Base-by-base conservation (phyloP, 805 yeast genomes). In the Zygoascus tannicola region DNA sequence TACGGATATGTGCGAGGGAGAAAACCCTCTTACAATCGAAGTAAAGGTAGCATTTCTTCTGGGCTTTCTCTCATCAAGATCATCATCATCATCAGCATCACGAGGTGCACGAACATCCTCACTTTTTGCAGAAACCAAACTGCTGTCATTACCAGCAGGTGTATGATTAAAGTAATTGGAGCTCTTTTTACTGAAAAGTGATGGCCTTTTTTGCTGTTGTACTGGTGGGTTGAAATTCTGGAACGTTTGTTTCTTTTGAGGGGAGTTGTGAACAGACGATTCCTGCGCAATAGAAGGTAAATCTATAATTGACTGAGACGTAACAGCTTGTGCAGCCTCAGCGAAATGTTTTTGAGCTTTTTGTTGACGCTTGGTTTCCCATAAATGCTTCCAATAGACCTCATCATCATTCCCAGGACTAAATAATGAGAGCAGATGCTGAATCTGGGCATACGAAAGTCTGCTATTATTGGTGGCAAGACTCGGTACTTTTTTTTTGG, bases 21-120 rank as follows among this genome's bases (percentile, higher is more conserved):
- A 57, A 44, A 65, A 65, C 15, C 69, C 69, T 2, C 68, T 54
- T 8, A 65, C 68, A 44, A 61, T 56, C 4, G 58, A 55, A 2
- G 59, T 52, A 5, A 56, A 49, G 2, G 67, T 57, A n/a, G 63
- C 58, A 3, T 61, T 54, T 18, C 55, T 51, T 22, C 51, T 33
- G 32, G 43, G 50, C 30, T 12, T 26, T 12, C 30, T 26, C 10
- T 12, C 30, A 12, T 12, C 30, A 8, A 8, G 10, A 26, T 12
- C 30, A 12, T 26, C 30, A 12, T 26, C 30, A 7, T 26, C 30
- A 8, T 7, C 7, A 12, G 7, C 30, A 26, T 7, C 30, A 26
- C 30, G 10, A 26, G 10, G 10, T 8, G 30, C 30, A 8, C 30
- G 10, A 33, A n/a, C 20, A 33, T 33, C n/a, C n/a, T 33, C 36